Evolutionary conservation across 176 grass and related monocot species (phyloP).

Genomic region (Triticum timopheevii): DNA sequence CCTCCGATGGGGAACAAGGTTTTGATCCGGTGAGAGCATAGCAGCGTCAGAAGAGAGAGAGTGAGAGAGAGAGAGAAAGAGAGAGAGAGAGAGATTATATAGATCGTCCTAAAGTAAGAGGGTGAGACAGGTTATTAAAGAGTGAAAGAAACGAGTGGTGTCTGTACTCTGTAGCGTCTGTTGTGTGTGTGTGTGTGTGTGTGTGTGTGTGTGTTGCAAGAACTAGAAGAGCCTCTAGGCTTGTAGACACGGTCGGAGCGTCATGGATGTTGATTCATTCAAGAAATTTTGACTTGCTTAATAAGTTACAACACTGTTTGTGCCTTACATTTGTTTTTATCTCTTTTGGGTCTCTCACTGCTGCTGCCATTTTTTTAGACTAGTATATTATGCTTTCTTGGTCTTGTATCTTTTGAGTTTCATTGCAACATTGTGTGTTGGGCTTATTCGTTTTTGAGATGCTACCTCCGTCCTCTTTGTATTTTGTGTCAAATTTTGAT

Average conservation of each 20-base stretch:
- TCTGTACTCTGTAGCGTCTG: constrained; percentile 26
- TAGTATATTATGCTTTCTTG: too few relatives aligned
- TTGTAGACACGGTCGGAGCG: constrained; percentile 37
- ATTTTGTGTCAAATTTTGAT: too few relatives aligned
- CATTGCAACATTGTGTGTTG: too few relatives aligned
- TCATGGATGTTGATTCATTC: constrained; percentile 49
- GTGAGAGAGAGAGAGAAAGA: background rate
- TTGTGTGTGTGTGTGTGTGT: constrained; percentile 12
- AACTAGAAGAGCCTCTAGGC: constrained; percentile 23
- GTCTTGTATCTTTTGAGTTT: too few relatives aligned
- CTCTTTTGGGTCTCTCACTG: too few relatives aligned
- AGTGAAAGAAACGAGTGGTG: constrained; percentile 16
- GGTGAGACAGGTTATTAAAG: constrained; percentile 29
- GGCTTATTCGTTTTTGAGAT: too few relatives aligned
- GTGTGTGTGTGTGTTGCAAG: constrained; percentile 27
- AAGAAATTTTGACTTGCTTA: constrained; percentile 69
- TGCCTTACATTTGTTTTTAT: constrained; percentile 13
- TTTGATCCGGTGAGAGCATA: constrained; percentile 55
- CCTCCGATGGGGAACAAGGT: constrained; percentile 49
- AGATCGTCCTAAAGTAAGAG: constrained; percentile 39
- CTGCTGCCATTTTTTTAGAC: too few relatives aligned
- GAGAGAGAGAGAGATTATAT: constrained; percentile 29
- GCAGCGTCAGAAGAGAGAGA: constrained; percentile 27
- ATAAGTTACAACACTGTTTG: constrained; percentile 53
- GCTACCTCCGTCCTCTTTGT: too few relatives aligned